Base-by-base conservation (phyloP, 2,329 filamentous ascomycete species). In the Trichophyton verrucosum region DNA sequence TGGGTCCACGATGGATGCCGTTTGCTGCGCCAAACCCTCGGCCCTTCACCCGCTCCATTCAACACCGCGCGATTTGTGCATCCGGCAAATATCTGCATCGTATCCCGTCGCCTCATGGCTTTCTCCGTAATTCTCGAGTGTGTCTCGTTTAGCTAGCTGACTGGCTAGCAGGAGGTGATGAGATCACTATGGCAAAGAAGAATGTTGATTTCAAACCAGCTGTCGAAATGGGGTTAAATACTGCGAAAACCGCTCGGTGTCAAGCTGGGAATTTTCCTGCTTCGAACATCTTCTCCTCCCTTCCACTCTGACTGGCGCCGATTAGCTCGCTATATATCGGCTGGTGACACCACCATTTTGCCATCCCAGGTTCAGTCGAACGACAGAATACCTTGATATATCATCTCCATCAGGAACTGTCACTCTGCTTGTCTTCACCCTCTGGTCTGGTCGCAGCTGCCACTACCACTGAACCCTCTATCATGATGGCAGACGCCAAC, bases 21-120 rank as follows among this genome's bases (percentile, higher is more conserved):
- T 22, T 30, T 33, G 49, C n/a, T 33, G 33, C 13, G 27, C 49
- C n/a, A 44, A 24, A 53, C 22, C 24, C 49, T 53, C 3, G 13
- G 22, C 49, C 11, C 20, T 51, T 33, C 49, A 30, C 3, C 22
- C 49, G 49, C 17, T 17, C 61, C 22, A 22, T 17, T 59, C 55
- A 38, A 24, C 13, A 42, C 13, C 63, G 63, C 63, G 63, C 57
- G 44, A 63, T 65, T 65, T 65, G 63, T 65, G 63, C 63, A 53
- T 30, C 49, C 49, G 49, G 49, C 49, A 33, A 30, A 53, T 24
- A 55, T 51, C 42, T 44, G 40, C 40, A 20, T 44, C 30, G 49
- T 56, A 46, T 59, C 40, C 57, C 47, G 33, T 40, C 30, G 30
- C 22, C 55, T 9, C 40, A 44, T 44, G 40, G 40, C 40, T 20